phyloP scores from a whole-genome alignment of 2,329 filamentous ascomycete species.

The Fusarium piperis region DNA sequence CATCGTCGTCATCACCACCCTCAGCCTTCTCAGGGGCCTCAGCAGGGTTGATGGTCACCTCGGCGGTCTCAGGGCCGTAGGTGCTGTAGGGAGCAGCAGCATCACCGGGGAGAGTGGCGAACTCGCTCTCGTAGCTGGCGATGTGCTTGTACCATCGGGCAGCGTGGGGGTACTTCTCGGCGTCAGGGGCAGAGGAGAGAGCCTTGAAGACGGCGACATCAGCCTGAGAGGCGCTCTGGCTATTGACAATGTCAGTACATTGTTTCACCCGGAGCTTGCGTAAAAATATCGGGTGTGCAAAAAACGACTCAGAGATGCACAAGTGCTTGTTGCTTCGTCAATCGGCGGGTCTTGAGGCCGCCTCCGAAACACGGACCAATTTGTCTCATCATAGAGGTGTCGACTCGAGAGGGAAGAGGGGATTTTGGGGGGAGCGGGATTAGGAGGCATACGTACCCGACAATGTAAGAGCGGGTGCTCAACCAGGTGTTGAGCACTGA shows the following conservation, averaged over 20 bases:
- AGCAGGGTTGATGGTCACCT: slow-evolving; percentile 85
- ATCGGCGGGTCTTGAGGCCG: slow-evolving; percentile 89
- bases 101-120: slow-evolving; percentile 90
- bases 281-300: slow-evolving; percentile 9
- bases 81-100: slow-evolving; percentile 86
- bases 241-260: slow-evolving; percentile 44
- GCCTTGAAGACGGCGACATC: slow-evolving; percentile 97
- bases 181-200: slow-evolving; percentile 77
- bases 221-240: slow-evolving; percentile 82
- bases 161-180: slow-evolving; percentile 90
- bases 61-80: slow-evolving; percentile 86
- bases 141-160: slow-evolving; percentile 99
- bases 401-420: not conserved
- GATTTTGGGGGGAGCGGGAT: not conserved
- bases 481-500: slow-evolving; percentile 78
- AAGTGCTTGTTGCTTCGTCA: slow-evolving; percentile 79
- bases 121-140: slow-evolving; percentile 90
- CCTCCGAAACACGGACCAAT: slow-evolving; percentile 97
- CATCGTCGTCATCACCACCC: slow-evolving; percentile 69
- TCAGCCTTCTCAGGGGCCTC: slow-evolving; percentile 65
- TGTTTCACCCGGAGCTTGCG: not conserved
- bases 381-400: slow-evolving; percentile 73
- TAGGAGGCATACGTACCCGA: slow-evolving; percentile 71
- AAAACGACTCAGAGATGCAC: slow-evolving; percentile 76
- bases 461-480: slow-evolving; percentile 80